phyloP scores from a whole-genome alignment of 1,139 yeast species.

The Yarrowia galli region DNA sequence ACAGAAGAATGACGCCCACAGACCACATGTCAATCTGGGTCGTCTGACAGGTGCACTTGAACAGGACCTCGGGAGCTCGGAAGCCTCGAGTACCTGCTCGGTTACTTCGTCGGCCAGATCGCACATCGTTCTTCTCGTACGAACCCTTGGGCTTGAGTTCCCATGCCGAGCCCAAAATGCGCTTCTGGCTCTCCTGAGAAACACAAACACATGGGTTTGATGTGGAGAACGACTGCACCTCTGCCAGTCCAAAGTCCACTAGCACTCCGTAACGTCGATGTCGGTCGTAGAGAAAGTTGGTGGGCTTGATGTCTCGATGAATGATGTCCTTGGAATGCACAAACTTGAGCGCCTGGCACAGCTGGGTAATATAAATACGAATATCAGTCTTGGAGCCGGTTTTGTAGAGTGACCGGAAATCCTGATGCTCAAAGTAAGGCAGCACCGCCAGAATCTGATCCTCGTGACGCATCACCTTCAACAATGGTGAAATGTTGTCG shows the following conservation, averaged over 20 bases:
- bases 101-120: constrained; percentile 92
- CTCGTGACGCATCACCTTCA: constrained; percentile 83
- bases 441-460: constrained; percentile 94
- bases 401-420: constrained; percentile 79
- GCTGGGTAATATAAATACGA: constrained; percentile 78
- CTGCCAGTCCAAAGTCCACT: constrained; percentile 94
- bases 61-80: constrained; percentile 91
- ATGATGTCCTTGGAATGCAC: constrained; percentile 79
- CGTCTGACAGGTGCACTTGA: constrained; percentile 85
- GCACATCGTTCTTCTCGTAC: constrained; percentile 49
- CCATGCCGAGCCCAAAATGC: constrained; percentile 40
- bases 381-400: constrained; percentile 81
- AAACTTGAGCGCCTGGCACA: constrained; percentile 75
- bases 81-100: constrained; percentile 98
- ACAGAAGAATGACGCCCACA: constrained; percentile 83
- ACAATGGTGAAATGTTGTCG: constrained; percentile 80
- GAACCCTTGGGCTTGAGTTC: constrained; percentile 48
- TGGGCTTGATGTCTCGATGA: constrained; percentile 90
- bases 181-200: constrained; percentile 42
- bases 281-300: constrained; percentile 84
- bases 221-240: constrained; percentile 50
- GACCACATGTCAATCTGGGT: constrained; percentile 91
- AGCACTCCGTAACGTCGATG: constrained; percentile 78
- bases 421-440: constrained; percentile 91
- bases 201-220: constrained; percentile 43